phyloP scores from a whole-genome alignment of 352 stramenopile genomes.

The Pythium rhizo-oryzae region DNA sequence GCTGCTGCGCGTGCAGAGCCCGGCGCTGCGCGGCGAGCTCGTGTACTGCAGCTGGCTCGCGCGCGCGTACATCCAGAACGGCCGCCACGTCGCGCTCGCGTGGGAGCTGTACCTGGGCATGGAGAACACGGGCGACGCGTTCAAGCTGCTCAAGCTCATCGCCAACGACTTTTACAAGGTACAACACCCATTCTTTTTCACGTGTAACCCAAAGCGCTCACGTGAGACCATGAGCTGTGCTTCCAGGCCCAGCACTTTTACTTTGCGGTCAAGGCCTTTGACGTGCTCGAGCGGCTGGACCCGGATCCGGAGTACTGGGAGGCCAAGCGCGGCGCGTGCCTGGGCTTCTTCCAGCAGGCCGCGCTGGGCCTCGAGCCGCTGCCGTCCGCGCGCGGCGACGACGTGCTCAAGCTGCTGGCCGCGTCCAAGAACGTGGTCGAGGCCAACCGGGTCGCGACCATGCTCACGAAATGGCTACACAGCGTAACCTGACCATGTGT shows the following conservation, averaged over 20 bases:
- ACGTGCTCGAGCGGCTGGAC: conserved; percentile 73
- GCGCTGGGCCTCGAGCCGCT: conserved; percentile 36
- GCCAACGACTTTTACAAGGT: conserved; percentile 71
- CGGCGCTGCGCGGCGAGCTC: conserved; percentile 35
- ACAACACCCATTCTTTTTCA: background rate
- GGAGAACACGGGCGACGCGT: conserved; percentile 48
- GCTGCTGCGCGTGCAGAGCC: conserved; percentile 50
- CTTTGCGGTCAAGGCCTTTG: conserved; percentile 70
- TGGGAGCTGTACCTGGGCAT: conserved; percentile 75
- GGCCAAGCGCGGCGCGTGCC: conserved; percentile 66
- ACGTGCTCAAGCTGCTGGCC: conserved; percentile 53
- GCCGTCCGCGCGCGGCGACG: conserved; percentile 36
- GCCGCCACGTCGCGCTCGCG: conserved; percentile 33
- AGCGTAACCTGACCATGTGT: background rate
- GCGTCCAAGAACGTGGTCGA: conserved; percentile 62
- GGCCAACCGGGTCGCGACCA: conserved; percentile 43
- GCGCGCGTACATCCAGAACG: conserved; percentile 53
- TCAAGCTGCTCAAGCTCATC: conserved; percentile 61
- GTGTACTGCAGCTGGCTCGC: conserved; percentile 59
- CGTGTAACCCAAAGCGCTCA: too few species aligned
- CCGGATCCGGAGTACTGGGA: conserved; percentile 77
- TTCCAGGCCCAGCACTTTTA: conserved; percentile 49
- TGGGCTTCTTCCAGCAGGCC: conserved; percentile 67
- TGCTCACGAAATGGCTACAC: conserved; percentile 51
- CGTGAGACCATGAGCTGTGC: too few species aligned